These are phyloP conservation scores for Phytopythium cucurbitacearum DNA, from an alignment of 352 stramenopile species.

Conservation along the genomic window DNA sequence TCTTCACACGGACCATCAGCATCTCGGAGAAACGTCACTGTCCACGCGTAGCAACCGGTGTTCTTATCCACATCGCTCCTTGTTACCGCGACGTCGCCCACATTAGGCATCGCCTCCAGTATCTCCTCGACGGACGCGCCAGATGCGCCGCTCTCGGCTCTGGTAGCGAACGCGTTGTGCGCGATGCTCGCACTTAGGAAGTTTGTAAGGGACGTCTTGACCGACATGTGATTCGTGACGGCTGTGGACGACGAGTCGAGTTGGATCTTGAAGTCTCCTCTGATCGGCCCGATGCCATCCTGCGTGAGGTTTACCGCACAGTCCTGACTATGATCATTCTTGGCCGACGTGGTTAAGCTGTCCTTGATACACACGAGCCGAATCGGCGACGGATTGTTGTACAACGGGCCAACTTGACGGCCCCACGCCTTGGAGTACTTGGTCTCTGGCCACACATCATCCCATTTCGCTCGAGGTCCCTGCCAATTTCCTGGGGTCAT, in stretches of 20 bases:
- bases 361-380: conserved; percentile 54
- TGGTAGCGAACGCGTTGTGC: conserved; percentile 91
- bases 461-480: conserved; percentile 65
- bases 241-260: conserved; percentile 66
- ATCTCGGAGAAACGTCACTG: conserved; percentile 93
- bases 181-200: conserved; percentile 52
- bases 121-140: conserved; percentile 95
- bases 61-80: conserved; percentile 75
- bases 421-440: conserved; percentile 96
- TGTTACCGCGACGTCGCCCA: conserved; percentile 92
- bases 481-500: conserved; percentile 91
- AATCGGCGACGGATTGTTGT: conserved; percentile 20
- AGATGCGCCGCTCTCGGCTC: conserved; percentile 84
- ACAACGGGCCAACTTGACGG: conserved; percentile 92
- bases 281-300: conserved; percentile 79
- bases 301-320: conserved; percentile 27
- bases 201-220: conserved; percentile 50
- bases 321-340: conserved; percentile 42
- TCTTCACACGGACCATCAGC: conserved; percentile 55
- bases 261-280: conserved; percentile 87
- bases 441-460: conserved; percentile 88
- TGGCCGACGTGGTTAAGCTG: conserved; percentile 51
- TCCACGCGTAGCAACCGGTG: conserved; percentile 95
- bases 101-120: conserved; percentile 90
- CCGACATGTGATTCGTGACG: conserved; percentile 58